Evolutionary conservation across 352 stramenopile genomes (phyloP).

Genomic region (Pythium volutum): DNA sequence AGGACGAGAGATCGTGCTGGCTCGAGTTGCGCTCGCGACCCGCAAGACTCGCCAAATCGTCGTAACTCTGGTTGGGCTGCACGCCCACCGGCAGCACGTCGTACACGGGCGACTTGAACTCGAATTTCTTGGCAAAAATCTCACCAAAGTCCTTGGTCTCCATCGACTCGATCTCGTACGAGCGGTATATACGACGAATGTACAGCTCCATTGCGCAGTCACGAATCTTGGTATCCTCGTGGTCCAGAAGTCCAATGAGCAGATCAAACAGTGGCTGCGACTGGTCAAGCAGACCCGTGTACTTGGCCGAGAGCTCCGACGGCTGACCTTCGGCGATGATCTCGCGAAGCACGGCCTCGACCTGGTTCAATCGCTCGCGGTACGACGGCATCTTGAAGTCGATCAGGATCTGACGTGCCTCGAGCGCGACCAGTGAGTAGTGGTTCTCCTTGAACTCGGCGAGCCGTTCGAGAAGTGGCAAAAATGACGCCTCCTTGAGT

Average conservation of each 20-base stretch:
- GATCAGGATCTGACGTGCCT: constrained; percentile 95
- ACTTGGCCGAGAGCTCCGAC: constrained; percentile 53
- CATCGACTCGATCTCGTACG: constrained; percentile 84
- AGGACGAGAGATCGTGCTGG: constrained; percentile 30
- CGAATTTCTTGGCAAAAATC: constrained; percentile 85
- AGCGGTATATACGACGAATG: constrained; percentile 82
- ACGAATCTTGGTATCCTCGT: constrained; percentile 61
- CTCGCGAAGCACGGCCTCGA: constrained; percentile 67
- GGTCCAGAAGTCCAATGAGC: constrained; percentile 75
- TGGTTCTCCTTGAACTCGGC: constrained; percentile 86
- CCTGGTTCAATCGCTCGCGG: constrained; percentile 83
- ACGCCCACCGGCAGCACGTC: constrained; percentile 76
- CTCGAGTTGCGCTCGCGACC: constrained; percentile 56
- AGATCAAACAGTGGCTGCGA: constrained; percentile 85
- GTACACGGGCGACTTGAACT: constrained; percentile 82
- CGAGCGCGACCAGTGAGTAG: constrained; percentile 93
- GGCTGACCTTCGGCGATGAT: constrained; percentile 55
- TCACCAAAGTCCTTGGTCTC: constrained; percentile 54
- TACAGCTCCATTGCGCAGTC: constrained; percentile 81
- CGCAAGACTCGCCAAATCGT: constrained; percentile 71
- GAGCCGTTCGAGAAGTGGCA: constrained; percentile 84
- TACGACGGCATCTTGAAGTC: constrained; percentile 97
- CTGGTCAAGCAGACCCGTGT: constrained; percentile 67
- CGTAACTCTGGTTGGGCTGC: constrained; percentile 76
- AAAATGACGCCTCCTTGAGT: constrained; percentile 60